A percentile compares a stretch with the other conserved stretches of the same genome.
These are phyloP conservation scores for Musa balbisiana DNA, from an alignment of 202 grass and related monocot species.

Conservation along the genomic window DNA sequence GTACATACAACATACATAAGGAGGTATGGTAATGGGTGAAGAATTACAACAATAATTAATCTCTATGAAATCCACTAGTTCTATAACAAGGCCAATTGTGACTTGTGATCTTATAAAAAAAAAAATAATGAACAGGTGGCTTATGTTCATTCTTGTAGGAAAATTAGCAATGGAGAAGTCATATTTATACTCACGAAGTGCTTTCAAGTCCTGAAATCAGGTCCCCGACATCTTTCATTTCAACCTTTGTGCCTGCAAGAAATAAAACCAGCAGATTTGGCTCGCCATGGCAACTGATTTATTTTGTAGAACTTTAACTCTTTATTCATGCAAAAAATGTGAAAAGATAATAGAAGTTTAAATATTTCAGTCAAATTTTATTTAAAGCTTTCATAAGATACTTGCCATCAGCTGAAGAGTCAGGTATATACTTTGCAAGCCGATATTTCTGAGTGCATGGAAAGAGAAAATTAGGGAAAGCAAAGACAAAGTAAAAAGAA, in stretches of 20 bases:
- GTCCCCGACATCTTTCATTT: slow-evolving; percentile 72
- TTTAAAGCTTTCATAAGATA: not conserved
- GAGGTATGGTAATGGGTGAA: too few species aligned
- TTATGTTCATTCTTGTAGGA: not conserved
- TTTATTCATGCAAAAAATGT: not conserved
- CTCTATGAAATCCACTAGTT: too few species aligned
- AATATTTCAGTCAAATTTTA: not conserved
- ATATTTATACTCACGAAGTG: slow-evolving; percentile 63
- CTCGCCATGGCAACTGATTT: not conserved
- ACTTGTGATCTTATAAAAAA: too few species aligned
- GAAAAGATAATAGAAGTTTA: not conserved
- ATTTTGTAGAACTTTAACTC: not conserved
- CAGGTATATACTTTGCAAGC: slow-evolving; percentile 90
- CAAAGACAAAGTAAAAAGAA: not conserved
- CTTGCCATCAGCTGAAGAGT: slow-evolving; percentile 74
- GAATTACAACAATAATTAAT: too few species aligned
- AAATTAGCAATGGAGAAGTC: slow-evolving; percentile 8
- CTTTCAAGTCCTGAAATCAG: slow-evolving; percentile 65
- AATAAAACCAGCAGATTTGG: not conserved
- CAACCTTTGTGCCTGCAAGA: slow-evolving; percentile 53
- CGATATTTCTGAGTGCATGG: slow-evolving; percentile 80
- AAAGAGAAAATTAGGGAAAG: slow-evolving; percentile 14
- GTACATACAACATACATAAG: too few species aligned
- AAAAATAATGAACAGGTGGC: too few species aligned
- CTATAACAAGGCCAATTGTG: too few species aligned